Percentiles rank a stretch among this genome's conserved stretches.
These are phyloP conservation scores for Leccinum subrobustum DNA, from an alignment of 1,284 basidiomycete genomes.

Conservation along the genomic window DNA sequence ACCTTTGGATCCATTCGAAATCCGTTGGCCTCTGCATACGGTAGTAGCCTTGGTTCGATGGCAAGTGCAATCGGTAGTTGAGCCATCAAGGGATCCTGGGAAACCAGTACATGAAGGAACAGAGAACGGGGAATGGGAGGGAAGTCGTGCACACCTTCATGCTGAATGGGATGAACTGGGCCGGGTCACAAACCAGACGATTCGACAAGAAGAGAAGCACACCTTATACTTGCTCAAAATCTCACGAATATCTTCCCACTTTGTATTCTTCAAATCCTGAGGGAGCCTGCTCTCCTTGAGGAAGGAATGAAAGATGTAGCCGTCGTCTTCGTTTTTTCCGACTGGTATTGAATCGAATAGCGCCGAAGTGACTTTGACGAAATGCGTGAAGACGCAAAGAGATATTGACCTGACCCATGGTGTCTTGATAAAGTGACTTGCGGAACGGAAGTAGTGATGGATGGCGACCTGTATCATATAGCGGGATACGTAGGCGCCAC, in stretches of 20 bases:
- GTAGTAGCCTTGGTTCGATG: conserved; percentile 70
- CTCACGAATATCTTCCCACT: conserved; percentile 61
- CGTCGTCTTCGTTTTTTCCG: conserved; percentile 72
- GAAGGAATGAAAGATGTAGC: conserved; percentile 58
- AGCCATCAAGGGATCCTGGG: conserved; percentile 70
- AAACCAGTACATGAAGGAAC: conserved; percentile 10
- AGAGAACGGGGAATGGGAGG: conserved; percentile 3
- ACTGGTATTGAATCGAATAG: conserved; percentile 64
- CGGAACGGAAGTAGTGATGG: conserved; percentile 71
- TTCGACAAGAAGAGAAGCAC: conserved; percentile 22
- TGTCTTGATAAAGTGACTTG: conserved; percentile 68
- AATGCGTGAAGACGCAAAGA: conserved; percentile 57
- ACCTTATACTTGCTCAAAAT: conserved; percentile 70
- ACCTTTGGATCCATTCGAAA: conserved; percentile 75
- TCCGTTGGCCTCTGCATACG: conserved; percentile 66
- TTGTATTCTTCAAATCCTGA: conserved; percentile 49
- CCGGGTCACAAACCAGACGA: conserved; percentile 19
- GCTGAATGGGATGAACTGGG: conserved; percentile 73
- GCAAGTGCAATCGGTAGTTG: conserved; percentile 73
- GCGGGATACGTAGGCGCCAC: conserved; percentile 72
- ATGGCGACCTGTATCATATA: conserved; percentile 74
- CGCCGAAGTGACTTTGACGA: conserved; percentile 55
- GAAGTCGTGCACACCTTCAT: conserved; percentile 47
- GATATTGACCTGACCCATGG: conserved; percentile 66
- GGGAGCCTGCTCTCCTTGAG: conserved; percentile 66